Conservation (phyloP, 208 protist species). For the Acanthamoeba castellanii region DNA sequence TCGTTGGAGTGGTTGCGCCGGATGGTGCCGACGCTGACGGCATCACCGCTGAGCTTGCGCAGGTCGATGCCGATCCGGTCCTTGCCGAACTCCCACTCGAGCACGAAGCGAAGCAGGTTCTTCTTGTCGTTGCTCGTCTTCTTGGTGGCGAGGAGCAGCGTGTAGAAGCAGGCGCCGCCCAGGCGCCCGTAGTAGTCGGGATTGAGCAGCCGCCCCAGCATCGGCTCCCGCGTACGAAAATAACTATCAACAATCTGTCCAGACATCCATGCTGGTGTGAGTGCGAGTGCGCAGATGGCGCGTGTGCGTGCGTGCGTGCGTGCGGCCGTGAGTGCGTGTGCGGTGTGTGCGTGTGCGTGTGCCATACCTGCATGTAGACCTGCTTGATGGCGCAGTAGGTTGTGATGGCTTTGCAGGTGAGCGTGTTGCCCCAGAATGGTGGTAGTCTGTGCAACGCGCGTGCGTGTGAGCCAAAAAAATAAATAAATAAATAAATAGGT, state of each 20-base stretch:
- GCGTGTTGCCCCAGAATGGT: constrained; percentile 55
- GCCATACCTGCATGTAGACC: constrained; percentile 43
- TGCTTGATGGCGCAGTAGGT: constrained; percentile 63
- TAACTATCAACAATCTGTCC: constrained; percentile 42
- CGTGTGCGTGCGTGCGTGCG: background rate
- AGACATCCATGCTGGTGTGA: no score
- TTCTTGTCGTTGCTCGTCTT: constrained; percentile 62
- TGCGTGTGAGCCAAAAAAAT: background rate
- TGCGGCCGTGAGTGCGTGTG: no score
- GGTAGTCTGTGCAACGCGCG: background rate
- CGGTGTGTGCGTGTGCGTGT: no score
- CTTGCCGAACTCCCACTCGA: constrained; percentile 68
- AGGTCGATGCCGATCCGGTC: background rate
- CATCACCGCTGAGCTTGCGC: background rate
- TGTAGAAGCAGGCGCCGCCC: constrained; percentile 63
- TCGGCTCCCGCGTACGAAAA: constrained; percentile 44
- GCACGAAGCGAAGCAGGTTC: constrained; percentile 42
- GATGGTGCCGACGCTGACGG: background rate
- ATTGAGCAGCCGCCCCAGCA: constrained; percentile 33
- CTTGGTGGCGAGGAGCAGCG: constrained; percentile 40
- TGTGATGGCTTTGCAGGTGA: constrained; percentile 26
- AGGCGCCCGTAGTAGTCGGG: constrained; percentile 63
- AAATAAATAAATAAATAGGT: background rate
- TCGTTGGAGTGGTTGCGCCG: background rate
- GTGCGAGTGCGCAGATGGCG: no score